A percentile compares a stretch with the other conserved stretches of the same genome.
phyloP scores from a whole-genome alignment of 331 rosid species.

The Acacia pycnantha region DNA sequence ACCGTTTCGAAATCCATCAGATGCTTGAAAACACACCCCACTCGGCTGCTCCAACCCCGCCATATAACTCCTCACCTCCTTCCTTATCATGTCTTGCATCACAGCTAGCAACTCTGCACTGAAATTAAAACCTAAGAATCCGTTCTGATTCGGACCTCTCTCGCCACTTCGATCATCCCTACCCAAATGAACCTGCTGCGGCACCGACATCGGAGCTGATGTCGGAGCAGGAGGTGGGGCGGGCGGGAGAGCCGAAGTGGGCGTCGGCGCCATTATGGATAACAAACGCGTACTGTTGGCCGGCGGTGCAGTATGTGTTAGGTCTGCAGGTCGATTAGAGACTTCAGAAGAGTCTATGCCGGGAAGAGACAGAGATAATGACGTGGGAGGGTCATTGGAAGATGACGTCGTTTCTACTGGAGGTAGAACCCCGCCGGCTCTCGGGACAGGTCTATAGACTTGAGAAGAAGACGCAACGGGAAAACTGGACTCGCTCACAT shows the following conservation, averaged over 20 bases:
- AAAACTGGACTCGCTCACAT: conserved; percentile 78
- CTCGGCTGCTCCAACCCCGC: conserved; percentile 64
- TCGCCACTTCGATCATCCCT: conserved; percentile 9
- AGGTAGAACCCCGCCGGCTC: conserved; percentile 63
- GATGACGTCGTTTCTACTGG: conserved; percentile 65
- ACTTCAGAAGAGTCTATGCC: conserved; percentile 62
- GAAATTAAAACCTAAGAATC: conserved; percentile 39
- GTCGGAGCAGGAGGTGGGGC: neutral
- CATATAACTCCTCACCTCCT: conserved; percentile 90
- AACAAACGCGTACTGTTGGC: conserved; percentile 31
- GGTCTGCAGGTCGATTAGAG: conserved; percentile 31
- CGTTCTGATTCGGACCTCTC: conserved; percentile 13
- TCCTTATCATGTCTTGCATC: conserved; percentile 93
- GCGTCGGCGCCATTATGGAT: conserved; percentile 27
- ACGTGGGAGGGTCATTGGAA: conserved; percentile 73
- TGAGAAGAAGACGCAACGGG: conserved; percentile 46
- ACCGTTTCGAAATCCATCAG: conserved; percentile 58
- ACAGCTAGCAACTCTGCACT: conserved; percentile 64
- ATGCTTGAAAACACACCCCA: conserved; percentile 37
- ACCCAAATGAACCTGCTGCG: neutral
- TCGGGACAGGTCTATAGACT: conserved; percentile 67
- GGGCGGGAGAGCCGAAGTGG: neutral
- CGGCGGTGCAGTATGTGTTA: neutral
- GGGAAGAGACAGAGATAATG: conserved; percentile 72
- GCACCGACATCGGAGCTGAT: neutral